Percentiles rank a stretch among this genome's conserved stretches.
Conservation (phyloP, 495 filamentous ascomycete species). For the Aspergillus heteromorphus region DNA sequence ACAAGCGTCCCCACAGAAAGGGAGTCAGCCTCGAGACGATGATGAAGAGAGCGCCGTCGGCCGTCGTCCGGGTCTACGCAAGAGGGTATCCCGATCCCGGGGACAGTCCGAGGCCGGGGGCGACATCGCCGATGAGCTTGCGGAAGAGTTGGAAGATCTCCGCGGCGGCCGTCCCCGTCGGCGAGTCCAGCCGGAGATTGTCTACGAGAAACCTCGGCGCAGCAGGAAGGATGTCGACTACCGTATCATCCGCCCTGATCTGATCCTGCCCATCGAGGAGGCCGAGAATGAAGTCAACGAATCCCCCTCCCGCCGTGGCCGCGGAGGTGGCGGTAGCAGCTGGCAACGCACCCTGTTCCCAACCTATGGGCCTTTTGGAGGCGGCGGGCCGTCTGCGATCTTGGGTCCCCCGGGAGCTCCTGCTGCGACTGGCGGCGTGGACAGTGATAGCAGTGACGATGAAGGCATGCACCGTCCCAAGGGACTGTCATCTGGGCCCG, state of each 20-base stretch:
- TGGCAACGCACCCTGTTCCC: conserved; percentile 78
- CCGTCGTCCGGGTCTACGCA: conserved; percentile 48
- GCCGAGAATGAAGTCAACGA: conserved; percentile 54
- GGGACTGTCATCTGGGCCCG: conserved; percentile 61
- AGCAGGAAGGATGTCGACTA: conserved; percentile 62
- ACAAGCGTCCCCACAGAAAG: conserved; percentile 39
- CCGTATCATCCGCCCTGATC: conserved; percentile 69
- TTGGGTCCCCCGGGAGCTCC: conserved; percentile 73
- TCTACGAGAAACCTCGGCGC: conserved; percentile 54
- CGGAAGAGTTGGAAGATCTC: conserved; percentile 71
- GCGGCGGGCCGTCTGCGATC: conserved; percentile 64
- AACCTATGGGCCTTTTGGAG: conserved; percentile 88
- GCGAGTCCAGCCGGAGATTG: conserved; percentile 48
- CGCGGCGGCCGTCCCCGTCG: conserved; percentile 49
- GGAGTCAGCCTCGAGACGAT: conserved; percentile 35
- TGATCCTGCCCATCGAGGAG: conserved; percentile 61
- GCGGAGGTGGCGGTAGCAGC: conserved; percentile 43
- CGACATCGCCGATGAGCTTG: conserved; percentile 65
- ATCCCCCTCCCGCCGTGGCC: conserved; percentile 62
- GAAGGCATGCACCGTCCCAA: conserved; percentile 56
- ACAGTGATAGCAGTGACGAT: conserved; percentile 96
- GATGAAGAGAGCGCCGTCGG: conserved; percentile 45
- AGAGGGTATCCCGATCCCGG: conserved; percentile 48
- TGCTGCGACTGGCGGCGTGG: conserved; percentile 65
- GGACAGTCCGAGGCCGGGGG: conserved; percentile 42